Evolutionary conservation across 140 eudicot genomes (phyloP).

Genomic region (Stevia rebaudiana): DNA sequence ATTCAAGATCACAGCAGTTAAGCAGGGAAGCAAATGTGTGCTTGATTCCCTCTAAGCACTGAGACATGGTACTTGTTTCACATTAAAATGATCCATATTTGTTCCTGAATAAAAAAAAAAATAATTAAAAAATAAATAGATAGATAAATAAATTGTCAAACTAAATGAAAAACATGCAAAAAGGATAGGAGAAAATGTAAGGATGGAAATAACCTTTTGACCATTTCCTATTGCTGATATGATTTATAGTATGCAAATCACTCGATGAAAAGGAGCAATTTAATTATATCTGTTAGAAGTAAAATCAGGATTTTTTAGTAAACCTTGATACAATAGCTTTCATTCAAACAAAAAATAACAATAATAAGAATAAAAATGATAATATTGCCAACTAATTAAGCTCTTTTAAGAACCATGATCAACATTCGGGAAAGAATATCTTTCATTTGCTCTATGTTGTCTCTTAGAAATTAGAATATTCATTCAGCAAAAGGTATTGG

Average conservation of each 20-base stretch:
- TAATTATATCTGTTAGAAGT: conserved; percentile 12
- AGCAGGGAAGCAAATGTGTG: conserved; percentile 42
- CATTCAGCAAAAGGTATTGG: background rate
- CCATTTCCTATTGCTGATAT: conserved; percentile 32
- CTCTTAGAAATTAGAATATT: background rate
- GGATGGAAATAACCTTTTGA: conserved; percentile 26
- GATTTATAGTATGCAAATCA: conserved; percentile 5
- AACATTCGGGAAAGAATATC: too few species aligned
- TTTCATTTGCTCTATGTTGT: background rate
- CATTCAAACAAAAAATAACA: background rate
- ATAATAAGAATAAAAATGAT: background rate
- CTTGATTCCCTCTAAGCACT: conserved; percentile 60
- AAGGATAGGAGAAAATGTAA: background rate
- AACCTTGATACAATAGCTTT: background rate
- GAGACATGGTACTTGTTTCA: conserved; percentile 48
- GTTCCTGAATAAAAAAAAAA: conserved; percentile 11
- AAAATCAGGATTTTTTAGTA: background rate
- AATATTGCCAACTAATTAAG: background rate
- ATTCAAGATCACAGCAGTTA: conserved; percentile 50
- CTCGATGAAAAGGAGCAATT: conserved; percentile 19
- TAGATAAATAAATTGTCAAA: background rate
- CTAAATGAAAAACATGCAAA: background rate
- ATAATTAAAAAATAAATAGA: background rate
- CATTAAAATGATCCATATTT: conserved; percentile 45
- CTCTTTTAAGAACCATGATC: background rate